A percentile compares a stretch with the other conserved stretches of the same genome.
These are phyloP conservation scores for Sabuloglossum arenarium DNA, from an alignment of 495 filamentous ascomycete genomes.

Conservation along the genomic window DNA sequence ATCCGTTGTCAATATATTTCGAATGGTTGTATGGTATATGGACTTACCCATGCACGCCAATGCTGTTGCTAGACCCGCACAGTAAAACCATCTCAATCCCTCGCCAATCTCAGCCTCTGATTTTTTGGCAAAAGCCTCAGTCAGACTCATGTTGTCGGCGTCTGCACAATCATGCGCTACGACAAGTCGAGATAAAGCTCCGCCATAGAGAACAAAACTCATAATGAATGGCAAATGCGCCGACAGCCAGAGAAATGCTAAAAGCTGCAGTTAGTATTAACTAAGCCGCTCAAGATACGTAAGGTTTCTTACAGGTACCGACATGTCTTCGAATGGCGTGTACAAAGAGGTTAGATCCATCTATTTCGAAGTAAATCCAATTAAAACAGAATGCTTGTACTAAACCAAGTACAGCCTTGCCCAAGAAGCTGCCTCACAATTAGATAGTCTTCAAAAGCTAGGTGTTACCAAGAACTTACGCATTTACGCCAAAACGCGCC, in stretches of 20 bases:
- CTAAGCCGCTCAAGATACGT: not conserved
- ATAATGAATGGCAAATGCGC: slow-evolving; percentile 34
- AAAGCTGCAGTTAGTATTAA: not conserved
- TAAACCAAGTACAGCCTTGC: slow-evolving; percentile 33
- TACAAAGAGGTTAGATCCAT: slow-evolving; percentile 27
- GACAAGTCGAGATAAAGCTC: slow-evolving; percentile 31
- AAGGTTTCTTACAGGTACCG: slow-evolving; percentile 15
- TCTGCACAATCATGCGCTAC: slow-evolving; percentile 27
- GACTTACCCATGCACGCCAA: slow-evolving; percentile 26
- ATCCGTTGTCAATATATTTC: not conserved
- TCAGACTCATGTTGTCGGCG: slow-evolving; percentile 22
- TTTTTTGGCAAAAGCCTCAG: slow-evolving; percentile 20
- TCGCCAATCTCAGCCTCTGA: slow-evolving; percentile 21
- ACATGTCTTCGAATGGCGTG: slow-evolving; percentile 34
- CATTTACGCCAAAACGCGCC: slow-evolving; percentile 26
- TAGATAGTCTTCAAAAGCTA: not conserved
- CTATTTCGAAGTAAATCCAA: slow-evolving; percentile 44
- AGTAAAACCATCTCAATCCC: slow-evolving; percentile 38
- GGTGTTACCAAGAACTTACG: slow-evolving; percentile 7
- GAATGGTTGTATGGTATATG: not conserved
- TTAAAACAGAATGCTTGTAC: slow-evolving; percentile 39
- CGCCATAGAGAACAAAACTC: slow-evolving; percentile 30
- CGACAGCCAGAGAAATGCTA: slow-evolving; percentile 21
- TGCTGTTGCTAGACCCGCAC: slow-evolving; percentile 28
- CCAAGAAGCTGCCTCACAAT: slow-evolving; percentile 21